These are phyloP conservation scores for Wakefieldia striispora DNA, from an alignment of 768 basidiomycete genomes.

Conservation along the genomic window DNA sequence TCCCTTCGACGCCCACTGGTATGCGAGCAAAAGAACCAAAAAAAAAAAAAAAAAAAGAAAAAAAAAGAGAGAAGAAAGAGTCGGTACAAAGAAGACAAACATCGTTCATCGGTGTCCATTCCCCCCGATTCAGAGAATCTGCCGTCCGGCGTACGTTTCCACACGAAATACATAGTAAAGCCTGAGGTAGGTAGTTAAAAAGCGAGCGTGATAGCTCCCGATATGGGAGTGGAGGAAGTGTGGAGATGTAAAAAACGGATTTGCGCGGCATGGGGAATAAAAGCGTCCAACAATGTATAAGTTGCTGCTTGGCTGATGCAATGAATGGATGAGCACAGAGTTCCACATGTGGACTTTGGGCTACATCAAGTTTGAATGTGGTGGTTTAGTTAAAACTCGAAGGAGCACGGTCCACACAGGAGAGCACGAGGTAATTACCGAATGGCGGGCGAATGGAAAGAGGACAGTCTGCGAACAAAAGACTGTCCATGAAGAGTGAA, in stretches of 20 bases:
- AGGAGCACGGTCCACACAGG: constrained; percentile 18
- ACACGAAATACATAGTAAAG: constrained; percentile 22
- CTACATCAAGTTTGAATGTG: constrained; percentile 20
- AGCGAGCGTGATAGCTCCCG: constrained; percentile 22
- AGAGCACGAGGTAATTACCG: constrained; percentile 30
- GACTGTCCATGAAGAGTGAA: constrained; percentile 23
- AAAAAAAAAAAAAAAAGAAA: no score
- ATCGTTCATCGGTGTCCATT: constrained; percentile 27
- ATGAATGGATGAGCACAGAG: constrained; percentile 24
- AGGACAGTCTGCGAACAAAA: constrained; percentile 25
- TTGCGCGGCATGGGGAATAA: constrained; percentile 16
- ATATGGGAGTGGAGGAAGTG: not conserved
- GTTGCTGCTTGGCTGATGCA: constrained; percentile 23
- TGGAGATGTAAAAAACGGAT: constrained; percentile 1
- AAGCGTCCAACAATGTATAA: constrained; percentile 25
- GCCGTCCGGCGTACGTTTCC: constrained; percentile 29
- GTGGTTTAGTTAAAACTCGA: constrained; percentile 16
- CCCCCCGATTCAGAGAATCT: constrained; percentile 9
- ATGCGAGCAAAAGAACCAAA: constrained; percentile 17
- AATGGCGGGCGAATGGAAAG: constrained; percentile 24
- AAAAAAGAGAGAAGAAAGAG: constrained; percentile 15
- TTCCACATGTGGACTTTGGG: constrained; percentile 13
- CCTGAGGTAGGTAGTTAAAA: constrained; percentile 11
- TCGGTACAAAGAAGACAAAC: not conserved
- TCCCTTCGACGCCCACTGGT: constrained; percentile 15